A percentile compares a stretch with the other conserved stretches of the same genome.
These are phyloP conservation scores for Yarrowia divulgata DNA, from an alignment of 805 yeast species.

Conservation along the genomic window DNA sequence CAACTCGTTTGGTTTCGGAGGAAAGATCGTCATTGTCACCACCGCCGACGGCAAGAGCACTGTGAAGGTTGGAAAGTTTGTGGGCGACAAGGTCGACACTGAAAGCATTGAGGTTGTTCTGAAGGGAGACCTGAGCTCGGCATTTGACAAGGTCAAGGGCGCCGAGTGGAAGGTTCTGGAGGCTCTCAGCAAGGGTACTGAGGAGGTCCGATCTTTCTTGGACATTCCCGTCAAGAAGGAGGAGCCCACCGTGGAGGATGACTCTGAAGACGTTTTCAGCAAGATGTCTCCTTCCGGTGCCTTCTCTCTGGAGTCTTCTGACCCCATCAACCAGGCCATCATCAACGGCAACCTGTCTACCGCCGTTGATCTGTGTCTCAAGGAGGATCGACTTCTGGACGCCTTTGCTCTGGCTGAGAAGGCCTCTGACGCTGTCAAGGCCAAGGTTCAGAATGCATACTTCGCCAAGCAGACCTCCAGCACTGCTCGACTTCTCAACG, in stretches of 20 bases:
- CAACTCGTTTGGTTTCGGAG: slow-evolving; percentile 93
- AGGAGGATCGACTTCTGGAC: slow-evolving; percentile 69
- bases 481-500: slow-evolving; percentile 75
- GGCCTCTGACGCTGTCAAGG: slow-evolving; percentile 64
- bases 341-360: slow-evolving; percentile 66
- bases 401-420: slow-evolving; percentile 79
- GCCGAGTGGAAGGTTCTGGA: slow-evolving; percentile 38
- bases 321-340: slow-evolving; percentile 57
- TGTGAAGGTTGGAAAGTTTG: slow-evolving; percentile 56
- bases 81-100: slow-evolving; percentile 50
- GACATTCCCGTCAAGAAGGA: slow-evolving; percentile 40
- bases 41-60: slow-evolving; percentile 54
- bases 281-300: slow-evolving; percentile 48
- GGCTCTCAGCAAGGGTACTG: slow-evolving; percentile 34
- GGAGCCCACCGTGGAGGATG: slow-evolving; percentile 41
- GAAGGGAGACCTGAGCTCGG: slow-evolving; percentile 57
- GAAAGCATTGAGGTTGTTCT: slow-evolving; percentile 63
- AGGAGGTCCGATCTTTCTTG: slow-evolving; percentile 25
- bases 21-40: slow-evolving; percentile 71
- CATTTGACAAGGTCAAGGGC: slow-evolving; percentile 30
- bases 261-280: slow-evolving; percentile 48
- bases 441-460: slow-evolving; percentile 74
- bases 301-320: slow-evolving; percentile 46
- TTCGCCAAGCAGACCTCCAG: slow-evolving; percentile 63
- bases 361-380: slow-evolving; percentile 73